These are phyloP conservation scores for Thermochaetoides thermophila DNA, from an alignment of 495 filamentous ascomycete genomes.

Conservation along the genomic window DNA sequence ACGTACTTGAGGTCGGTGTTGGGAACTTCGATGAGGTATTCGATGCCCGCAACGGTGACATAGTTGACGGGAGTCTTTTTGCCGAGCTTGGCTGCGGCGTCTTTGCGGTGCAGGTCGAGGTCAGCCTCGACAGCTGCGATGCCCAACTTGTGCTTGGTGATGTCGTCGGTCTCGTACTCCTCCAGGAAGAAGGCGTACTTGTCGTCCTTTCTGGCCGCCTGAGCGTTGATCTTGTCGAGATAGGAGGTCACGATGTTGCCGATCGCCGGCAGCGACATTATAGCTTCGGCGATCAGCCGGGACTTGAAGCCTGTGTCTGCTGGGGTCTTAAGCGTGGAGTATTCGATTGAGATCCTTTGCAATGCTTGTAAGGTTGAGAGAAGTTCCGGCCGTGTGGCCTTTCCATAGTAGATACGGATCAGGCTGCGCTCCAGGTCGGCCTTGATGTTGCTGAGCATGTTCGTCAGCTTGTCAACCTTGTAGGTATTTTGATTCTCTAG, in stretches of 20 bases:
- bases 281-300: slow-evolving; percentile 50
- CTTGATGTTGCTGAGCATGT: slow-evolving; percentile 53
- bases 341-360: slow-evolving; percentile 65
- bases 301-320: slow-evolving; percentile 64
- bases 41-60: slow-evolving; percentile 71
- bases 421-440: slow-evolving; percentile 82
- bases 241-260: slow-evolving; percentile 50
- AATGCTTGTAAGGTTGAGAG: slow-evolving; percentile 72
- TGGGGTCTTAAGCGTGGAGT: slow-evolving; percentile 45
- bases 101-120: slow-evolving; percentile 57
- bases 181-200: slow-evolving; percentile 91
- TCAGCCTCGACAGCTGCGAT: slow-evolving; percentile 85
- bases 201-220: slow-evolving; percentile 75
- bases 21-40: slow-evolving; percentile 84
- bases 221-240: slow-evolving; percentile 71
- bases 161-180: slow-evolving; percentile 69
- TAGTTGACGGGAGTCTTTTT: slow-evolving; percentile 59
- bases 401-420: slow-evolving; percentile 92
- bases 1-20: slow-evolving; percentile 69
- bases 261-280: slow-evolving; percentile 66
- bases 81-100: slow-evolving; percentile 52
- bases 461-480: slow-evolving; percentile 56
- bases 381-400: slow-evolving; percentile 84
- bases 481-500: slow-evolving; percentile 47
- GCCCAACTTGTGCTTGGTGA: slow-evolving; percentile 75